Base-by-base conservation (phyloP, 805 yeast species). In the Kluyveromyces lactis region DNA sequence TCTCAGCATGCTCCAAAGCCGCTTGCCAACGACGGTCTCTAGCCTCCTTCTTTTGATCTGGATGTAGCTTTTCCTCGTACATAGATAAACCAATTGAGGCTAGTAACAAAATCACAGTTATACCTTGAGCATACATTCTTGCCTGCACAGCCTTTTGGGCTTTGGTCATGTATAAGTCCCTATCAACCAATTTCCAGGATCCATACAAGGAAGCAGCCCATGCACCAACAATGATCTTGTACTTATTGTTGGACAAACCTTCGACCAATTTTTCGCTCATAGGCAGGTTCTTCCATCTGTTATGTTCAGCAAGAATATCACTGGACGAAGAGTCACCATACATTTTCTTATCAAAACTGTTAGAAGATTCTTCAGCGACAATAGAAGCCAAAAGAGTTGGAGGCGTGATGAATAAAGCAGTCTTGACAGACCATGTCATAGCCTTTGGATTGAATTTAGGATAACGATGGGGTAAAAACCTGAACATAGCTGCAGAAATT, bases 51-150 rank as follows among this genome's bases (percentile, higher is more conserved):
- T 58, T 59, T 42, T 63, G 56, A 47, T 63, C 62, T 40, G 68
- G 68, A 45, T 63, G 73, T 47, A 73, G 59, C 48, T 76, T 72
- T 47, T 73, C 77, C 50, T 81, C 86, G 47, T 76, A 79, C 62
- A 78, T 71, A 33, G 79, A 69, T 48, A 80, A 63, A 38, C 78
- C 77, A 53, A 86, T 72, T 0, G 92, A 76, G 17, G 79, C 86
- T 40, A 85, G 61, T 47, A 85, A 64, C 45, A 85, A 64, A 9
- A 73, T 72, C 39, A 86, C 87, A 1, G 95, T 82, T 40, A 83
- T 63, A 47, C 81, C 84, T 62, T 86, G 95, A 9, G 95, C 95
- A 56, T 85, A 85, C 83, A 85, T 85, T 73, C 95, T 79, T 24
- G 94, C 94, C 57, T 81, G 89, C 26, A 82, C 92, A 36, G 83